A percentile compares a stretch with the other conserved stretches of the same genome.
Conservation (phyloP, 139 green algal genomes). For the Chlamydomonas incerta region DNA sequence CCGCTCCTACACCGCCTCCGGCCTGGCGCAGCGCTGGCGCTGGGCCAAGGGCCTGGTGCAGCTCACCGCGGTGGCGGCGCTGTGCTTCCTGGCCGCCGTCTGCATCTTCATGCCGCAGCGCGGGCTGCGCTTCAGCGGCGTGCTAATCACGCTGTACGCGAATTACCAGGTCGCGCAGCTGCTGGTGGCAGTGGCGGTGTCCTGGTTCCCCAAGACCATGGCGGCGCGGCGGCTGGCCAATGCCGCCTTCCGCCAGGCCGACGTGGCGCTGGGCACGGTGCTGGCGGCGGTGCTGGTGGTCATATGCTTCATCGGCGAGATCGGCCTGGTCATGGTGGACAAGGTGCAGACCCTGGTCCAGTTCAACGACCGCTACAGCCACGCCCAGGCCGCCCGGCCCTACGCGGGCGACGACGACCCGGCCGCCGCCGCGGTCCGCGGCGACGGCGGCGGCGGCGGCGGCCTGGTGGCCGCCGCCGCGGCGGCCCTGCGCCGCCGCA, state of each 20-base stretch:
- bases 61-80: neutral
- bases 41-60: slow-evolving; percentile 31
- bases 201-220: slow-evolving; percentile 28
- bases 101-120: slow-evolving; percentile 12
- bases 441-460: slow-evolving; percentile 1
- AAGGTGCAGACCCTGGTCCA: slow-evolving; percentile 38
- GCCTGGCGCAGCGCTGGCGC: neutral
- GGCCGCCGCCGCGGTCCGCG: neutral
- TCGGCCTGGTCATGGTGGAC: slow-evolving; percentile 35
- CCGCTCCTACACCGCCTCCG: neutral
- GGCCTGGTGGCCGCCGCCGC: neutral
- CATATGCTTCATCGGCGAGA: slow-evolving; percentile 42
- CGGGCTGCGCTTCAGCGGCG: slow-evolving; percentile 6
- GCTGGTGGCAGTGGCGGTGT: neutral
- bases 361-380: slow-evolving; percentile 23
- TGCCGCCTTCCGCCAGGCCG: neutral
- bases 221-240: slow-evolving; percentile 5
- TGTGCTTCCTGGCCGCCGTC: neutral
- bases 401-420: slow-evolving; percentile 26
- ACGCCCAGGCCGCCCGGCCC: neutral
- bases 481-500: slow-evolving; percentile 4
- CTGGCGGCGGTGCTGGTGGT: slow-evolving; percentile 14
- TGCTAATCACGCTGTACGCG: slow-evolving; percentile 38
- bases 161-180: slow-evolving; percentile 32
- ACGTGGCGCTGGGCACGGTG: neutral